These are phyloP conservation scores for Fusarium keratoplasticum DNA, from an alignment of 2,329 filamentous ascomycete genomes.

Conservation along the genomic window DNA sequence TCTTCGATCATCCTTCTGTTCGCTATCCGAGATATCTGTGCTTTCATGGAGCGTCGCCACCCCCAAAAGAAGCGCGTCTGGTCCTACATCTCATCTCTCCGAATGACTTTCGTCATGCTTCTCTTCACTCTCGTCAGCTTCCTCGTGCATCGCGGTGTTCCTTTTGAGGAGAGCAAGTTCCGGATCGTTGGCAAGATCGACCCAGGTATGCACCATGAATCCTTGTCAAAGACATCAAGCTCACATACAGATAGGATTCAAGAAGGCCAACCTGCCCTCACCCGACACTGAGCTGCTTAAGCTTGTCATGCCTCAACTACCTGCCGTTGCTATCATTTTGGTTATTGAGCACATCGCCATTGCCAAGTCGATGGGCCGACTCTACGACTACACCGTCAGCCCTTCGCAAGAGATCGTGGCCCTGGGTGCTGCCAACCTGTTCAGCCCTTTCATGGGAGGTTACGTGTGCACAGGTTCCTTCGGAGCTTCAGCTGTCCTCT, in stretches of 20 bases:
- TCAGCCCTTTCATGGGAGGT: constrained; percentile 78
- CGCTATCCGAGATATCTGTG: constrained; percentile 70
- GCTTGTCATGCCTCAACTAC: constrained; percentile 71
- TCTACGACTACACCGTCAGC: constrained; percentile 83
- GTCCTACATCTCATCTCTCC: constrained; percentile 80
- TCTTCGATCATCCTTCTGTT: constrained; percentile 76
- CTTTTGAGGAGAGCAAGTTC: constrained; percentile 63
- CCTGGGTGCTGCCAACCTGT: constrained; percentile 79
- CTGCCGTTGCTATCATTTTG: constrained; percentile 79
- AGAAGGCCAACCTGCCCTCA: constrained; percentile 69
- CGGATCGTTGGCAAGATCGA: constrained; percentile 75
- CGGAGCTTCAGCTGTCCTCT: constrained; percentile 82
- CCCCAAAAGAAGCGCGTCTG: constrained; percentile 72
- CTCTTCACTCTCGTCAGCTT: constrained; percentile 81
- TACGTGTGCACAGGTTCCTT: constrained; percentile 61
- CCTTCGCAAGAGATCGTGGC: constrained; percentile 85
- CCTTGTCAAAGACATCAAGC: not conserved
- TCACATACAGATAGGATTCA: constrained; percentile 63
- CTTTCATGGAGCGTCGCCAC: constrained; percentile 68
- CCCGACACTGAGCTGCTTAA: constrained; percentile 67
- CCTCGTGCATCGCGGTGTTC: constrained; percentile 68
- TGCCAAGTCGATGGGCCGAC: constrained; percentile 82
- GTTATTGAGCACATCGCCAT: constrained; percentile 88
- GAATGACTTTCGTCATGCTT: constrained; percentile 80
- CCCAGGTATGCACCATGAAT: constrained; percentile 56